Percentiles rank a stretch among this genome's conserved stretches.
Evolutionary conservation across 495 filamentous ascomycete species (phyloP).

Genomic region (Neurospora sp.): DNA sequence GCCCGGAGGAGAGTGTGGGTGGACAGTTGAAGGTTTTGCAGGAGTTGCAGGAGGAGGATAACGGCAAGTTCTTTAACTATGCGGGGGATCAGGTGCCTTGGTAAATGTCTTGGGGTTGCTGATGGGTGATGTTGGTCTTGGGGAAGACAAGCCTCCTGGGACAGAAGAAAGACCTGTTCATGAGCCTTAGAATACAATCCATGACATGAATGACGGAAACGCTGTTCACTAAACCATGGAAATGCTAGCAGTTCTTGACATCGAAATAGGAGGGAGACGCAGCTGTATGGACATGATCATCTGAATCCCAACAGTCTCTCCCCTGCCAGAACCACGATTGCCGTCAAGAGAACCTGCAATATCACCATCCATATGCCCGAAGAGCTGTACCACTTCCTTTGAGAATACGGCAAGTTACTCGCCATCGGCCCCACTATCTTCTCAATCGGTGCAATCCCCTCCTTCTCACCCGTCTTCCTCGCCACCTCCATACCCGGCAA

Average conservation of each 20-base stretch:
- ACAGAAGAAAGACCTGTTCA: not conserved
- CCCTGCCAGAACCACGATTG: not conserved
- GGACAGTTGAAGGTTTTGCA: constrained; percentile 21
- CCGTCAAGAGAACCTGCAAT: not conserved
- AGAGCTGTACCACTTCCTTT: not conserved
- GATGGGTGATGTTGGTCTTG: no score
- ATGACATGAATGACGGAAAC: not conserved
- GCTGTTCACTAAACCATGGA: not conserved
- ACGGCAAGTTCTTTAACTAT: constrained; percentile 22
- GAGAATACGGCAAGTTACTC: not conserved
- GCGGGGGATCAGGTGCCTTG: constrained; percentile 16
- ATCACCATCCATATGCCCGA: not conserved
- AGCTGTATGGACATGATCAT: not conserved
- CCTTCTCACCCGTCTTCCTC: constrained; percentile 25
- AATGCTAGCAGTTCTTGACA: no score
- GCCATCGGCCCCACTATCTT: constrained; percentile 41
- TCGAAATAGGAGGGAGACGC: not conserved
- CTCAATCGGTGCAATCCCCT: constrained; percentile 36
- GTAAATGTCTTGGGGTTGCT: constrained; percentile 5
- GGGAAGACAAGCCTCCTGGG: no score
- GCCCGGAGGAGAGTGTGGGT: constrained; percentile 35
- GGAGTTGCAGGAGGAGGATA: constrained; percentile 27
- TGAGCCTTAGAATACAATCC: not conserved
- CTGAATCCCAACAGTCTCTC: not conserved
- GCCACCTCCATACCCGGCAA: constrained; percentile 40